Conservation (phyloP, 371 early-diverging fungal genomes). For the Mucor plumbeus region DNA sequence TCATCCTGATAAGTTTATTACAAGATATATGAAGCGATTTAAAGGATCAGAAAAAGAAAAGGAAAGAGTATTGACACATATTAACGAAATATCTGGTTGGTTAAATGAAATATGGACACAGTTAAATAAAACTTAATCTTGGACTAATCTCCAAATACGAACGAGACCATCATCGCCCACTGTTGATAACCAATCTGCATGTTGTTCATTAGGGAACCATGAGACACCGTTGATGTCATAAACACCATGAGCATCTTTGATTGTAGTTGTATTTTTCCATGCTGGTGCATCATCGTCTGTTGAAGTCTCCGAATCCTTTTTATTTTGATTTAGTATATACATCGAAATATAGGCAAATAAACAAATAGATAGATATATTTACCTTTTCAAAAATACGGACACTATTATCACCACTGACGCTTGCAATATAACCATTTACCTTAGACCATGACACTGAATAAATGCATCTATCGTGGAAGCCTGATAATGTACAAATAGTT, state of each 20-base stretch:
- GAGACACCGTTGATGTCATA: constrained; percentile 88
- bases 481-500: constrained; percentile 67
- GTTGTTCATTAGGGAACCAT: constrained; percentile 78
- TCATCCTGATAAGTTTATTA: constrained; percentile 56
- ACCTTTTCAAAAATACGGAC: constrained; percentile 70
- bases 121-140: constrained; percentile 25
- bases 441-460: constrained; percentile 94
- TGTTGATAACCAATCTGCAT: constrained; percentile 76
- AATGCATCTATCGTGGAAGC: constrained; percentile 80
- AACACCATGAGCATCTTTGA: constrained; percentile 76
- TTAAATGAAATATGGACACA: constrained; percentile 46
- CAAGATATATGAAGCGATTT: constrained; percentile 35
- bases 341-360: too few species aligned
- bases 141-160: constrained; percentile 71
- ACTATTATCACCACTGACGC: constrained; percentile 84
- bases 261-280: constrained; percentile 46
- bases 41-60: constrained; percentile 36
- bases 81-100: constrained; percentile 48
- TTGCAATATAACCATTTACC: constrained; percentile 71
- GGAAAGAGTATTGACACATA: constrained; percentile 23
- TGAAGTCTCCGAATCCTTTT: constrained; percentile 22
- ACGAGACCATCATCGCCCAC: constrained; percentile 90
- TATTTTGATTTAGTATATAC: background rate
- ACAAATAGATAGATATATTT: background rate
- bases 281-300: constrained; percentile 34